These are phyloP conservation scores for Melaleuca quinquenervia DNA, from an alignment of 345 rosid genomes.

Conservation along the genomic window DNA sequence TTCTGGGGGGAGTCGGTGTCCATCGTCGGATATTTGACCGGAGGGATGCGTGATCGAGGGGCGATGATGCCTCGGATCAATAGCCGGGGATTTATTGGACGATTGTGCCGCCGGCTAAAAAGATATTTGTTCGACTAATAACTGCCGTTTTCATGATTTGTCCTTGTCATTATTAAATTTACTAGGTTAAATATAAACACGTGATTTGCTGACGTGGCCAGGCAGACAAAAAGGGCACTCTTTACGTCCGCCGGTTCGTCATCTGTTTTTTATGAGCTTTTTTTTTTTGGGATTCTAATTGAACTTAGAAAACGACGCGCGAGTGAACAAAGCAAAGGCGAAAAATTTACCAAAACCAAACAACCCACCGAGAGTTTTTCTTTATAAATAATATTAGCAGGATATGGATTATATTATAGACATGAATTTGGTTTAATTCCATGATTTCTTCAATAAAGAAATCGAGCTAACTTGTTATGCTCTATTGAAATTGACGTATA, in stretches of 20 bases:
- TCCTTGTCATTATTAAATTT: neutral
- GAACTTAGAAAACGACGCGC: neutral
- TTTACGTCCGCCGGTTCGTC: neutral
- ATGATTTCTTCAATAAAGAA: neutral
- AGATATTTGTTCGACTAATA: neutral
- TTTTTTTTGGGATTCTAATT: neutral
- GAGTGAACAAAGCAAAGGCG: neutral
- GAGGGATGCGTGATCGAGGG: neutral
- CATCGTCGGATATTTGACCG: neutral
- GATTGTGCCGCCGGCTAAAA: neutral
- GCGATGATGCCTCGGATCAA: neutral
- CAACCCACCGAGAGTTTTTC: neutral
- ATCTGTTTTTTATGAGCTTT: neutral
- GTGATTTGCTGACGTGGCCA: neutral
- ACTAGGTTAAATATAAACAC: neutral
- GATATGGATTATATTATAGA: neutral
- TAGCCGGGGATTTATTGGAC: neutral
- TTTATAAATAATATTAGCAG: neutral
- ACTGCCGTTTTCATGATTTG: neutral
- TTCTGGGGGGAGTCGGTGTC: neutral
- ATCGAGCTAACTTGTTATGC: neutral
- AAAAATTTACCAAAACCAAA: neutral
- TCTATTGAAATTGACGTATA: neutral
- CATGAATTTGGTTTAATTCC: neutral
- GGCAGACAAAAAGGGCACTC: neutral